phyloP scores from a whole-genome alignment of 192 early-diverging fungal species.

The Gigaspora rosea region DNA sequence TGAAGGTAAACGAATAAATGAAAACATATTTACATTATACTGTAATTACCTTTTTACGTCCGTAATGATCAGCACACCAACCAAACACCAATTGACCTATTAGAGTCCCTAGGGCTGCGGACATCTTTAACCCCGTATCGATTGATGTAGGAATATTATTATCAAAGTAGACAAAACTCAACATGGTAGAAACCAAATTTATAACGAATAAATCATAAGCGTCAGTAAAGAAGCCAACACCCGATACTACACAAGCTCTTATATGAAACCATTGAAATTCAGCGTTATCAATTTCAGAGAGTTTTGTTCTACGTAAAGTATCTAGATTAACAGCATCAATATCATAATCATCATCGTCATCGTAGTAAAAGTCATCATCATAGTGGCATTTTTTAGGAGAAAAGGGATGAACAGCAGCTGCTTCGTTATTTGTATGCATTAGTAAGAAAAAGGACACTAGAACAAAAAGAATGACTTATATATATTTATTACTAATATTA shows the following conservation, averaged over 20 bases:
- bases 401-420: too few species aligned
- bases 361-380: too few species aligned
- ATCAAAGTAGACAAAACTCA: constrained; percentile 70
- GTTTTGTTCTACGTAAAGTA: constrained; percentile 34
- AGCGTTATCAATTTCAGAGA: constrained; percentile 65
- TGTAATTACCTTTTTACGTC: constrained; percentile 63
- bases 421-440: too few species aligned
- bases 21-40: too few species aligned
- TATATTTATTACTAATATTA: too few species aligned
- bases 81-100: constrained; percentile 88
- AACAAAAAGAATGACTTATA: too few species aligned
- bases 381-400: too few species aligned
- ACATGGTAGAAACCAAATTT: constrained; percentile 87
- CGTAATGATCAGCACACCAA: constrained; percentile 82
- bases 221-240: constrained; percentile 88
- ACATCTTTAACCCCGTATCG: constrained; percentile 74
- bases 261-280: constrained; percentile 77
- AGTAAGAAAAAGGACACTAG: too few species aligned
- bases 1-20: too few species aligned
- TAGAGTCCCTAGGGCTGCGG: constrained; percentile 86
- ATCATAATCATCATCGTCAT: too few species aligned
- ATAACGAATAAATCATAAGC: constrained; percentile 96
- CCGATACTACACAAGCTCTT: constrained; percentile 64
- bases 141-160: constrained; percentile 63
- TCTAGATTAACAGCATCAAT: too few species aligned